phyloP scores from a whole-genome alignment of 1,284 basidiomycete genomes.

The Ustilago curta region DNA sequence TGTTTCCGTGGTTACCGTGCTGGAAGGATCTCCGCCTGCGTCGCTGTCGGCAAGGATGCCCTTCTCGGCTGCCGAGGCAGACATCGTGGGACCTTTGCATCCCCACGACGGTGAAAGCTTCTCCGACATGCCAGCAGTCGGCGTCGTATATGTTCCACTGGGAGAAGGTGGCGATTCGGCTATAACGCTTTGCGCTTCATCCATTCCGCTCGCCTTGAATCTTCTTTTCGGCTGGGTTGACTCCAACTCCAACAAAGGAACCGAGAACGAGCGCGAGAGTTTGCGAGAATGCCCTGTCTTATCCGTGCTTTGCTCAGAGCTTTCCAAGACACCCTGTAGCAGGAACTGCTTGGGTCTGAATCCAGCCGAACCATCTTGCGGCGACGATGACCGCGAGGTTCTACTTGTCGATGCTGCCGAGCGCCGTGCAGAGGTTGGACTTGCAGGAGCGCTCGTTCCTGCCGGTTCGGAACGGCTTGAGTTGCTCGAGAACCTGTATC shows the following conservation, averaged over 20 bases:
- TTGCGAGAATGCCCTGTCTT: not conserved
- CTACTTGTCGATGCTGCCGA: not conserved
- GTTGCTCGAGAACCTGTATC: slow-evolving; percentile 9
- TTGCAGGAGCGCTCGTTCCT: not conserved
- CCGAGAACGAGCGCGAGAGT: slow-evolving; percentile 18
- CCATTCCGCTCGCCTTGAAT: no score
- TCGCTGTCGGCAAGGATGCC: not conserved
- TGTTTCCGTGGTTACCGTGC: not conserved
- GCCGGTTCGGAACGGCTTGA: slow-evolving; percentile 5
- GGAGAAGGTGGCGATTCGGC: not conserved
- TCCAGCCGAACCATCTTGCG: not conserved
- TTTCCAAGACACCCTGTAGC: not conserved
- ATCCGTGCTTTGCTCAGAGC: not conserved
- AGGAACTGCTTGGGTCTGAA: slow-evolving; percentile 28
- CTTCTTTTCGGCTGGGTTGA: not conserved
- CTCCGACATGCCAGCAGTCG: not conserved
- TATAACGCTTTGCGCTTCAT: not conserved
- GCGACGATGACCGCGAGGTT: slow-evolving; percentile 4
- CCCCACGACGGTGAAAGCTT: not conserved
- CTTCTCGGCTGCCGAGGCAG: not conserved
- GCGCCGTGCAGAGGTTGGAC: not conserved
- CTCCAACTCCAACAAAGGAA: slow-evolving; percentile 8
- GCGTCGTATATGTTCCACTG: not conserved
- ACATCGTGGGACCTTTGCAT: not conserved
- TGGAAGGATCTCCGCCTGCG: not conserved